phyloP scores from a whole-genome alignment of 257 asterid genomes.

The Solanum piurae region DNA sequence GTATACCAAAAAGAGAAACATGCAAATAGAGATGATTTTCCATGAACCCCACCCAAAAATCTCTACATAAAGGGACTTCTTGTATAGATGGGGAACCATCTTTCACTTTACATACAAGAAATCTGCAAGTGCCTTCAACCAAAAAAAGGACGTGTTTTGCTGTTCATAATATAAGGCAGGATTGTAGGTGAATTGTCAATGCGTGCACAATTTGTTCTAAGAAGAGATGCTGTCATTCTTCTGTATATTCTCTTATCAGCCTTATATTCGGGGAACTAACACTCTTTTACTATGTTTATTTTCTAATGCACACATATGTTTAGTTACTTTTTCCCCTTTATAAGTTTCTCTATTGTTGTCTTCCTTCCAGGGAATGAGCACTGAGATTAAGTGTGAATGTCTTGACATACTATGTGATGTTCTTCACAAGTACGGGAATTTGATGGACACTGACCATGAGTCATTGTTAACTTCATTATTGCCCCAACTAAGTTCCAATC shows the following conservation, averaged over 20 bases:
- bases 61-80: not conserved
- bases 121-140: not conserved
- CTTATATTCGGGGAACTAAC: not conserved
- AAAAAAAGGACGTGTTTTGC: not conserved
- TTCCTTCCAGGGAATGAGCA: slow-evolving; percentile 53
- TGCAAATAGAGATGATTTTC: not conserved
- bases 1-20: not conserved
- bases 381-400: slow-evolving; percentile 95
- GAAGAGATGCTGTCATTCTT: not conserved
- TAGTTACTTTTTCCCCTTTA: not conserved
- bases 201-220: not conserved
- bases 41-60: not conserved
- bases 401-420: slow-evolving; percentile 91
- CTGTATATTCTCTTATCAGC: not conserved
- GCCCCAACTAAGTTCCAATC: slow-evolving; percentile 82
- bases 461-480: slow-evolving; percentile 57
- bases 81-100: not conserved
- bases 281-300: not conserved
- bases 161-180: not conserved
- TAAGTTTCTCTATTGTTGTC: not conserved
- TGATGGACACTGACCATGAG: slow-evolving; percentile 82
- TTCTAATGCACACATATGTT: not conserved
- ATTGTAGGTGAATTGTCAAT: not conserved
- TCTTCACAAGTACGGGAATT: slow-evolving; percentile 93
- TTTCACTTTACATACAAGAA: not conserved